Evolutionary conservation across 176 grass and related monocot species (phyloP).

Genomic region (Lolium rigidum): DNA sequence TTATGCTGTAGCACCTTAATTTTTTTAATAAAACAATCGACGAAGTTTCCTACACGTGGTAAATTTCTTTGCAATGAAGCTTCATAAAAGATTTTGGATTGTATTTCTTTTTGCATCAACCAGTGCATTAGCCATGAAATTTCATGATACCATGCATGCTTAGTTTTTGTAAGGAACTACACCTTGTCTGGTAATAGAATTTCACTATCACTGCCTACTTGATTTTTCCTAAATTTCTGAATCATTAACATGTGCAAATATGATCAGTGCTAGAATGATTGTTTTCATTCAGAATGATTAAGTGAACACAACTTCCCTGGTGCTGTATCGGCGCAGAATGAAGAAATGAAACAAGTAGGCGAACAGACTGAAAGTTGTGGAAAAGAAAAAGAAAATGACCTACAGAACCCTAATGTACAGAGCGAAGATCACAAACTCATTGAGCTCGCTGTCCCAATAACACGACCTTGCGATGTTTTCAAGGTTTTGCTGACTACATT

Average conservation of each 20-base stretch:
- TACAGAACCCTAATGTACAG: conserved; percentile 64
- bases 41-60: too few species aligned
- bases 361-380: conserved; percentile 54
- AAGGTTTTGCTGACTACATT: conserved; percentile 58
- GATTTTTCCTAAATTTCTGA: background rate
- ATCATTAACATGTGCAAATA: background rate
- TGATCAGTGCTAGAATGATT: background rate
- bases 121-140: background rate
- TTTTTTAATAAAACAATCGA: too few species aligned
- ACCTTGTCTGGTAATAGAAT: background rate
- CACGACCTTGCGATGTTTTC: conserved; percentile 65
- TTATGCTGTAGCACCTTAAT: background rate
- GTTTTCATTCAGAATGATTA: conserved; percentile 14
- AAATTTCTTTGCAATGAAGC: background rate
- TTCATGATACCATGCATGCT: background rate
- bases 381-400: conserved; percentile 70
- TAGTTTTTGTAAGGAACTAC: background rate
- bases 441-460: conserved; percentile 69
- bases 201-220: background rate
- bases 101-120: background rate
- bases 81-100: background rate
- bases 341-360: conserved; percentile 67
- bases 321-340: conserved; percentile 45
- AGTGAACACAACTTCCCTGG: conserved; percentile 12
- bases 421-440: conserved; percentile 50